Percentiles rank a stretch among this genome's conserved stretches.
Conservation (phyloP, 2,329 filamentous ascomycete species). For the Aureobasidium sp. region DNA sequence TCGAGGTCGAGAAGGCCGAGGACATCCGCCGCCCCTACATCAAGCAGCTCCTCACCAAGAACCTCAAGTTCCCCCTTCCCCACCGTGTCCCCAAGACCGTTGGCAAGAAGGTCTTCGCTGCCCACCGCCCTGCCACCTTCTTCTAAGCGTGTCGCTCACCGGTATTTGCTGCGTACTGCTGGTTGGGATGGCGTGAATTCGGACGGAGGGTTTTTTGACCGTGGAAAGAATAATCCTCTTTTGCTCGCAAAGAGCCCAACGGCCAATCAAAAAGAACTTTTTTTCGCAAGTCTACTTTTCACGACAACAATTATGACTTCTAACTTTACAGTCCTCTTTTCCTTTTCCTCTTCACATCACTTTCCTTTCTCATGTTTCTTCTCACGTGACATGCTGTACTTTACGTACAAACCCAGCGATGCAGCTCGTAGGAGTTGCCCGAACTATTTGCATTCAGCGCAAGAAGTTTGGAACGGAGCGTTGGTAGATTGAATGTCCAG, state of each 20-base stretch:
- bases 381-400: not conserved
- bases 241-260: not conserved
- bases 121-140: constrained; percentile 93
- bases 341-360: not conserved
- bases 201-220: not conserved
- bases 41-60: constrained; percentile 93
- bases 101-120: constrained; percentile 86
- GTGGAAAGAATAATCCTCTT: not conserved
- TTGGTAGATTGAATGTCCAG: constrained; percentile 31
- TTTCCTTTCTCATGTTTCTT: not conserved
- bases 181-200: constrained; percentile 6
- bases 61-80: constrained; percentile 96
- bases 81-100: constrained; percentile 81
- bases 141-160: constrained; percentile 56
- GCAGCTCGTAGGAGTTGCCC: constrained; percentile 35
- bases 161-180: not conserved
- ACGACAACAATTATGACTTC: constrained; percentile 2
- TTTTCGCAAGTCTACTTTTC: constrained; percentile 3
- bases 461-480: constrained; percentile 38
- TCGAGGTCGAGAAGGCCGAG: constrained; percentile 90
- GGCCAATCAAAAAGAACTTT: constrained; percentile 4
- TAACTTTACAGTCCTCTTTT: not conserved
- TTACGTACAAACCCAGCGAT: constrained; percentile 27
- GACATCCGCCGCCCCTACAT: constrained; percentile 98
- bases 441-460: constrained; percentile 23